phyloP scores from a whole-genome alignment of 2,329 filamentous ascomycete species.

The Canariomyces notabilis region DNA sequence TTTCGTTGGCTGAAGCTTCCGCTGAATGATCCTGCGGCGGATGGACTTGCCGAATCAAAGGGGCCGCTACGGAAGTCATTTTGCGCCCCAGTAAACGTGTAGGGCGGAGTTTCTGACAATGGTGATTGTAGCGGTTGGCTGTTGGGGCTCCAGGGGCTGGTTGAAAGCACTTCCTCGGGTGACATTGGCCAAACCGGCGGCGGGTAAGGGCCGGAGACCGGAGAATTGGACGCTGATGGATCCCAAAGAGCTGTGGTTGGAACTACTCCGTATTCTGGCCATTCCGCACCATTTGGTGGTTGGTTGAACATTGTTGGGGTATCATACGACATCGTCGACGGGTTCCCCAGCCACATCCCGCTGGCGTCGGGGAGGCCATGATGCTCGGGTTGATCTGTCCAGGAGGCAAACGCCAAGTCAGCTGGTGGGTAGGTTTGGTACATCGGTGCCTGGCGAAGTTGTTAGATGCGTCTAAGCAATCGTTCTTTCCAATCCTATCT shows the following conservation, averaged over 20 bases:
- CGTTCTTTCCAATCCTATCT: neutral
- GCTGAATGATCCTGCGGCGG: slow-evolving; percentile 2
- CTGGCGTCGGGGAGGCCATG: neutral
- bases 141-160: slow-evolving; percentile 7
- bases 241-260: neutral
- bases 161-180: neutral
- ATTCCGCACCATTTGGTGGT: neutral
- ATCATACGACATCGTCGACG: neutral
- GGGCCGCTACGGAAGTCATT: no score
- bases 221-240: neutral
- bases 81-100: neutral
- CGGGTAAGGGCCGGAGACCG: neutral
- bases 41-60: neutral
- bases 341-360: neutral
- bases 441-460: neutral
- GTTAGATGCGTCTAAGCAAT: neutral
- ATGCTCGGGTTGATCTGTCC: neutral
- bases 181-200: slow-evolving; percentile 1
- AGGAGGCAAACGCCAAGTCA: neutral
- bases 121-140: slow-evolving; percentile 13
- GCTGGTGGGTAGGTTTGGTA: slow-evolving; percentile 5
- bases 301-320: neutral
- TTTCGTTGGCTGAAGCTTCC: neutral
- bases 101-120: slow-evolving; percentile 9
- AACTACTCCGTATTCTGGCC: neutral